Base-by-base conservation (phyloP, 2,329 filamentous ascomycete species). In the Phyllosticta ampelicida region DNA sequence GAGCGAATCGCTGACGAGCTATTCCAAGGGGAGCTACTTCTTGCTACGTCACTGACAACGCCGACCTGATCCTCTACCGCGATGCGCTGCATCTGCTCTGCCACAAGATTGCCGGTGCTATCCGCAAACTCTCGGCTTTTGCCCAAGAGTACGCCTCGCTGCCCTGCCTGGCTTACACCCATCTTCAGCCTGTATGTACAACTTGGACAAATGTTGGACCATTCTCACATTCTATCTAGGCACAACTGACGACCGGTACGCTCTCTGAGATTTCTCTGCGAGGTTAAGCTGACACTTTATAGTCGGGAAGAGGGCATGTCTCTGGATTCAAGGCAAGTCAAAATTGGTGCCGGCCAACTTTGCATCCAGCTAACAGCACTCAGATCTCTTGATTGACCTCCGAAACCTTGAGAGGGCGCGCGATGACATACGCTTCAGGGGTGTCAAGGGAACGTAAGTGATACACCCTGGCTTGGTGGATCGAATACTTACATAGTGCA, bases 101-200 rank as follows among this genome's bases (percentile, higher is more conserved):
- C 9, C 83, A 83, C 36, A 95, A 91, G 73, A 74, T 95, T 6
- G 89, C 89, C 55, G 89, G 84, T 65, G 86, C 90, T 58, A 86
- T 95, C 63, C 75, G 82, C 62, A 90, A 90, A 72, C 78, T 96
- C 26, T 78, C 81, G 21, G 71, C 78, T 29, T 94, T 95, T 69
- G 86, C 90, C 5, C 70, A 85, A 60, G 69, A 90, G 68, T 85
- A 85, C 77, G 90, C 90, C 74, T 78, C 81, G 59, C 74, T 86
- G 63, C 86, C 89, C 1, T 86, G 85, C 23, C 79, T 94, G 4
- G 86, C 82, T 8, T 94, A 86, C 74, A 95, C 89, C 8, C 87
- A 92, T 71, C 78, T 83, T 51, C 84, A 88, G 70, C 76, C 82
- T 8, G 82, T 56, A 53, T 52, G 51, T 49, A 51, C 5, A 5